phyloP scores from a whole-genome alignment of 139 green algal species.

The Nannochloris sp. region DNA sequence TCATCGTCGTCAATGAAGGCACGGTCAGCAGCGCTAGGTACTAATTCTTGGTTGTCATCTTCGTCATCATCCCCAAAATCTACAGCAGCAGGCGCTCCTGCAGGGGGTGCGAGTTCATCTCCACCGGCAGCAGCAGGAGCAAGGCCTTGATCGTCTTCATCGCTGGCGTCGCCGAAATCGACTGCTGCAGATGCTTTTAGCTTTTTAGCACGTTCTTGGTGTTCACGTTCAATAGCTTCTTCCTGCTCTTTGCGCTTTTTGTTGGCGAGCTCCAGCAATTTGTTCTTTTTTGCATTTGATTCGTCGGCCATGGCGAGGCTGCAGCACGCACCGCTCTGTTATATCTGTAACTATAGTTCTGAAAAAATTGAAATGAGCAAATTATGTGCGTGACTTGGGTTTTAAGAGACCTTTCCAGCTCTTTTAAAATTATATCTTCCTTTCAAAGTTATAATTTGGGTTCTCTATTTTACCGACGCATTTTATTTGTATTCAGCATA shows the following conservation, averaged over 20 bases:
- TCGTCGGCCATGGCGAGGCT: neutral
- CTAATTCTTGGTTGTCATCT: slow-evolving; percentile 24
- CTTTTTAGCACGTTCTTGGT: slow-evolving; percentile 6
- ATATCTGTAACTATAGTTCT: too few relatives aligned
- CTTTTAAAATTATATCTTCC: too few relatives aligned
- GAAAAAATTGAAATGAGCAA: too few relatives aligned
- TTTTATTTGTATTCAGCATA: neutral
- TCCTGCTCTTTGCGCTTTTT: slow-evolving; percentile 21
- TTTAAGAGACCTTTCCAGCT: too few relatives aligned
- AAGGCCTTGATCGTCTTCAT: slow-evolving; percentile 11
- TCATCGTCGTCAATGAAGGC: slow-evolving; percentile 30
- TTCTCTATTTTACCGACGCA: too few relatives aligned
- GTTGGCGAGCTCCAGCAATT: slow-evolving; percentile 16
- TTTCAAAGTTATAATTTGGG: too few relatives aligned
- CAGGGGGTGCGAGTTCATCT: too few relatives aligned
- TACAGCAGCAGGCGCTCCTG: neutral
- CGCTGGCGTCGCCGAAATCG: neutral
- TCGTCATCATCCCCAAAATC: slow-evolving; percentile 45
- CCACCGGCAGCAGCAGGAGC: too few relatives aligned
- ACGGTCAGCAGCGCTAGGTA: slow-evolving; percentile 12
- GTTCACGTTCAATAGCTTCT: neutral
- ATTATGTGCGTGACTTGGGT: too few relatives aligned
- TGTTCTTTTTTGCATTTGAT: neutral
- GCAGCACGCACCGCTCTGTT: too few relatives aligned
- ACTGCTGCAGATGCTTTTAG: slow-evolving; percentile 1